Percentiles rank a stretch among this genome's conserved stretches.
phyloP scores from a whole-genome alignment of 2,329 filamentous ascomycete genomes.

The Aureobasidium sp. region DNA sequence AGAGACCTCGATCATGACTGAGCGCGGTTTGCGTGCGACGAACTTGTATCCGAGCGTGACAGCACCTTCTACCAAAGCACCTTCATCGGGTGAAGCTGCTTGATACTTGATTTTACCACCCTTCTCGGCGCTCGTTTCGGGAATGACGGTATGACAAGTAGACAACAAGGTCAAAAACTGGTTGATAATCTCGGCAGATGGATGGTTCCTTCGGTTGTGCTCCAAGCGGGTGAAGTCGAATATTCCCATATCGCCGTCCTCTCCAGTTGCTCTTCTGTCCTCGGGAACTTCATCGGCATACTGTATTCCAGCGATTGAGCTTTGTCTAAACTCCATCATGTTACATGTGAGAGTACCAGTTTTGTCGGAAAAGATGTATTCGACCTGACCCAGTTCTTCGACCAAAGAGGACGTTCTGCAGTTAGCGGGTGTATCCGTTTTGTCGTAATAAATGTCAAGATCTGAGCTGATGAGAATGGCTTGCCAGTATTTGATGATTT shows the following conservation, averaged over 20 bases:
- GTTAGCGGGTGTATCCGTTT: slow-evolving; percentile 88
- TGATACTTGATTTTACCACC: slow-evolving; percentile 88
- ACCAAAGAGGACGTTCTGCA: slow-evolving; percentile 94
- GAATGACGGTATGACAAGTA: slow-evolving; percentile 95
- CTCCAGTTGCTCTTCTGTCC: slow-evolving; percentile 65
- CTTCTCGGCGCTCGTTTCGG: slow-evolving; percentile 72
- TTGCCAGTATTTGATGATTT: slow-evolving; percentile 96
- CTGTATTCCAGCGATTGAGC: slow-evolving; percentile 84
- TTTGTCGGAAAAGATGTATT: slow-evolving; percentile 98
- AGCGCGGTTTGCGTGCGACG: slow-evolving; percentile 76
- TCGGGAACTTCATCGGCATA: slow-evolving; percentile 90
- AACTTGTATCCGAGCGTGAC: slow-evolving; percentile 81
- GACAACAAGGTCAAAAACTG: slow-evolving; percentile 82
- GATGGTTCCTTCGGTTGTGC: slow-evolving; percentile 57
- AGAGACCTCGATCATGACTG: slow-evolving; percentile 73
- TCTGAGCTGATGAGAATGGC: slow-evolving; percentile 97
- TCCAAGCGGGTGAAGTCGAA: slow-evolving; percentile 73
- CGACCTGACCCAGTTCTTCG: slow-evolving; percentile 94
- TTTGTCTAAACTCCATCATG: slow-evolving; percentile 97
- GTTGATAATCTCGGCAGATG: slow-evolving; percentile 54
- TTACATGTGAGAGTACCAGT: slow-evolving; percentile 97
- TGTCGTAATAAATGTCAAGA: slow-evolving; percentile 94
- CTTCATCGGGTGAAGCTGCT: slow-evolving; percentile 93
- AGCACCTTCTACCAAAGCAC: slow-evolving; percentile 90
- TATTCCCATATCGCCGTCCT: slow-evolving; percentile 69